Conservation (phyloP, 1,284 basidiomycete genomes). For the Cryptococcus sp. region DNA sequence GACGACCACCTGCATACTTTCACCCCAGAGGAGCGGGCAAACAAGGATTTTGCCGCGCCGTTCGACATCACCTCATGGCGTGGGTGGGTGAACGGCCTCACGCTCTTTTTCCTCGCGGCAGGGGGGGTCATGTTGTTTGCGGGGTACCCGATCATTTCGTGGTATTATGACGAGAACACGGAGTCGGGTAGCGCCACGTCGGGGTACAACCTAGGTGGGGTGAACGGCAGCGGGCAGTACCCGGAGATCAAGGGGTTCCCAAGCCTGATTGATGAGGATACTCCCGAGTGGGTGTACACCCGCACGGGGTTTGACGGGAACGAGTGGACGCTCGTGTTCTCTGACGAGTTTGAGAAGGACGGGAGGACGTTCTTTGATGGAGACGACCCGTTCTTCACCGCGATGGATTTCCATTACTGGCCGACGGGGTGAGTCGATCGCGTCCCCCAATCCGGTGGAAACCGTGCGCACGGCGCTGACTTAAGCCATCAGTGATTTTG, state of each 20-base stretch:
- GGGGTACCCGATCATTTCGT: constrained; percentile 70
- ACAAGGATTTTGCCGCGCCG: constrained; percentile 49
- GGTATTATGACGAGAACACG: constrained; percentile 50
- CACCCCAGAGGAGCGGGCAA: constrained; percentile 26
- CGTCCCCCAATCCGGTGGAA: too few relatives aligned
- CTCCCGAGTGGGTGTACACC: constrained; percentile 58
- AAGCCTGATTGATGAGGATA: constrained; percentile 63
- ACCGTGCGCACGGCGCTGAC: too few relatives aligned
- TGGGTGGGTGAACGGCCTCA: constrained; percentile 57
- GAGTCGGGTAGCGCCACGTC: constrained; percentile 23
- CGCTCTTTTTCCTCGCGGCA: constrained; percentile 49
- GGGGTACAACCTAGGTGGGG: constrained; percentile 68
- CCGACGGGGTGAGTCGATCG: constrained; percentile 49
- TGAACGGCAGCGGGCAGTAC: constrained; percentile 69
- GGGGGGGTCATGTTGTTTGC: constrained; percentile 64
- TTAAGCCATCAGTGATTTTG: constrained; percentile 36
- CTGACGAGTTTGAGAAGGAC: constrained; percentile 80
- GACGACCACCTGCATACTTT: constrained; percentile 61
- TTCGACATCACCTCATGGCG: constrained; percentile 39
- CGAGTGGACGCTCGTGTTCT: constrained; percentile 68
- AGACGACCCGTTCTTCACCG: constrained; percentile 55
- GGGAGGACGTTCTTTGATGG: constrained; percentile 56
- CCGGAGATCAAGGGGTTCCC: constrained; percentile 58
- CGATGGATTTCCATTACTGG: constrained; percentile 58
- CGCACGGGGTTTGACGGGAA: constrained; percentile 65